Conservation (phyloP, 73 alveolate genomes). For the Strombidium stylifer region DNA sequence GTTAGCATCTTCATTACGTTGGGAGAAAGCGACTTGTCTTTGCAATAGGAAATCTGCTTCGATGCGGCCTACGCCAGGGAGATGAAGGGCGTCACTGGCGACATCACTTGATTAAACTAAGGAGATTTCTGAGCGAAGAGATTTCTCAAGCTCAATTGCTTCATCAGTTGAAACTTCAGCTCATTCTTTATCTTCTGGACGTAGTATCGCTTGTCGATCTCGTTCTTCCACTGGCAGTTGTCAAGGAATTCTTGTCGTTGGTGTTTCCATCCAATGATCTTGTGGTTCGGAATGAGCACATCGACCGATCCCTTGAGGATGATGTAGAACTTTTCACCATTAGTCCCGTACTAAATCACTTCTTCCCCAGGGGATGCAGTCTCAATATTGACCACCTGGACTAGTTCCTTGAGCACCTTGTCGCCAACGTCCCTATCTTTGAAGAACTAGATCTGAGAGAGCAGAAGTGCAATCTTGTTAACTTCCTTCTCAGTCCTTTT, state of each 20-base stretch:
- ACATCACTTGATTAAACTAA: no score
- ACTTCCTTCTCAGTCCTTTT: neutral
- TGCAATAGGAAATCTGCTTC: no score
- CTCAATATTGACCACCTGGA: slow-evolving; percentile 2
- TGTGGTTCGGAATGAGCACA: slow-evolving; percentile 12
- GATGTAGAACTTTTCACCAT: slow-evolving; percentile 19
- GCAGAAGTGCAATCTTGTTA: neutral
- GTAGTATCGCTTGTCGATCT: neutral
- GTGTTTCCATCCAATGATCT: no score
- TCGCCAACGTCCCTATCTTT: slow-evolving; percentile 19
- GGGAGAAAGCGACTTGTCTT: no score
- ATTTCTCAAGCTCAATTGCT: no score
- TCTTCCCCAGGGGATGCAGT: neutral
- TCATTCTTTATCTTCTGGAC: neutral
- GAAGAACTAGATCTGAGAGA: slow-evolving; percentile 13
- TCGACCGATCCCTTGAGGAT: slow-evolving; percentile 9
- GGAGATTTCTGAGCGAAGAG: no score
- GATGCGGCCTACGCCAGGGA: no score
- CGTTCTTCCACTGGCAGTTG: neutral
- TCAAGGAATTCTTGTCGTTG: neutral
- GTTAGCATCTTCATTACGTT: no score
- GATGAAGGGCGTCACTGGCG: no score
- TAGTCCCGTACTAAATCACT: slow-evolving; percentile 9
- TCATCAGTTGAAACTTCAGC: no score
- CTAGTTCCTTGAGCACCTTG: slow-evolving; percentile 6